Percentiles rank a stretch among this genome's conserved stretches.
Evolutionary conservation across 352 stramenopile genomes (phyloP).

Genomic region (Phytopythium delawarense): DNA sequence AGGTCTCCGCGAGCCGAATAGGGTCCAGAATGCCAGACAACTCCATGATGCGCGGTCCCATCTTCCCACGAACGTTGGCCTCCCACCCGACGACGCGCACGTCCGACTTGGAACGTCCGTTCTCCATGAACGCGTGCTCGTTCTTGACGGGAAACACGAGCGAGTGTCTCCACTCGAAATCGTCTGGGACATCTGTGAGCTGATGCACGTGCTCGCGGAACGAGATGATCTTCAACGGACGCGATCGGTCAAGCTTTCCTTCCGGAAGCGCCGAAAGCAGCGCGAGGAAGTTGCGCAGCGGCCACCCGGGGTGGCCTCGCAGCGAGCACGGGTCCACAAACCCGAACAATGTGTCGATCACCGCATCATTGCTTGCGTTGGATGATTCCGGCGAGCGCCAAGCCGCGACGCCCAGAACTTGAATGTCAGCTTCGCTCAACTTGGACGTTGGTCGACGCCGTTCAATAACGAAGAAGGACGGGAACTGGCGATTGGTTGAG

Average conservation of each 20-base stretch:
- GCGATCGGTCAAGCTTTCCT: slow-evolving; percentile 23
- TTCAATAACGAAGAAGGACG: slow-evolving; percentile 74
- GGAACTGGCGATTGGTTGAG: slow-evolving; percentile 22
- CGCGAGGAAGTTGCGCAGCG: slow-evolving; percentile 85
- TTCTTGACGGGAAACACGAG: slow-evolving; percentile 55
- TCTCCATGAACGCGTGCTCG: slow-evolving; percentile 27
- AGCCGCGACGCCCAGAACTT: slow-evolving; percentile 25
- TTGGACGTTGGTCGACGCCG: slow-evolving; percentile 3
- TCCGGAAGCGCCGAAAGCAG: slow-evolving; percentile 40
- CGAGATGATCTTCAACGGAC: slow-evolving; percentile 46
- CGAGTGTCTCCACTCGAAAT: slow-evolving; percentile 52
- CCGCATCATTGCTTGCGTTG: not conserved
- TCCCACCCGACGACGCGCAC: slow-evolving; percentile 68
- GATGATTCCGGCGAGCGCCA: slow-evolving; percentile 19
- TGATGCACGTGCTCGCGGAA: slow-evolving; percentile 76
- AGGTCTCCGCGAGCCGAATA: slow-evolving; percentile 91
- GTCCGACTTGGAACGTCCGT: slow-evolving; percentile 20
- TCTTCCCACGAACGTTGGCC: slow-evolving; percentile 64
- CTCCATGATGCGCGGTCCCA: slow-evolving; percentile 72
- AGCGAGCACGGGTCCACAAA: slow-evolving; percentile 87
- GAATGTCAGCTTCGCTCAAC: slow-evolving; percentile 13
- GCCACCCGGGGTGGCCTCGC: slow-evolving; percentile 77
- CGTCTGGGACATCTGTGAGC: slow-evolving; percentile 24
- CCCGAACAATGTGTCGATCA: slow-evolving; percentile 61
- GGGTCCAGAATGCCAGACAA: slow-evolving; percentile 70